phyloP scores from a whole-genome alignment of 2,329 filamentous ascomycete genomes.

The Lachnellula willkommii region DNA sequence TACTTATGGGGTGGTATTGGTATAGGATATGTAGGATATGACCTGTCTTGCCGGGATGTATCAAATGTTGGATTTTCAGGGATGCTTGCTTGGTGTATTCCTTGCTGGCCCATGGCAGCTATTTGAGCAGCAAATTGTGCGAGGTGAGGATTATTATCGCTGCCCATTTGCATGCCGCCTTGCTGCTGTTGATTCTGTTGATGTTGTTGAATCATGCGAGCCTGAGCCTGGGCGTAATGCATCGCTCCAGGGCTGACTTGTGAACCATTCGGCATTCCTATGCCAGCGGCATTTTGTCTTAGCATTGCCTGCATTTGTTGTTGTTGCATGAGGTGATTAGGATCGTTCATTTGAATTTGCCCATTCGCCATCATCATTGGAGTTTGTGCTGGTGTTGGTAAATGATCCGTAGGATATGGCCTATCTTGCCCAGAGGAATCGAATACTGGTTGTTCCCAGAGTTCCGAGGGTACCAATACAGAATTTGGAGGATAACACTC shows the following conservation, averaged over 20 bases:
- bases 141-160: conserved; percentile 9
- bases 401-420: too few relatives aligned
- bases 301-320: conserved; percentile 20
- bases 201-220: conserved; percentile 24
- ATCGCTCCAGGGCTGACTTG: conserved; percentile 24
- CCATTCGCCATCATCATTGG: conserved; percentile 46
- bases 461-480: too few relatives aligned
- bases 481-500: too few relatives aligned
- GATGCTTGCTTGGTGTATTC: conserved; percentile 21
- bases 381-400: conserved; percentile 41
- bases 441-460: too few relatives aligned
- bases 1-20: too few relatives aligned
- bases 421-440: too few relatives aligned
- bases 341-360: conserved; percentile 31
- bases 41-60: too few relatives aligned
- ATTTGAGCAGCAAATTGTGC: conserved; percentile 21
- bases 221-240: background rate
- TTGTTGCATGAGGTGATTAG: conserved; percentile 24
- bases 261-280: conserved; percentile 29
- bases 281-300: conserved; percentile 33
- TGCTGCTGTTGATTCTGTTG: conserved; percentile 19
- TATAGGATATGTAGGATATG: too few relatives aligned
- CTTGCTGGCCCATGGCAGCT: conserved; percentile 17
- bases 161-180: conserved; percentile 16
- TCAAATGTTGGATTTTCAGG: too few relatives aligned